Conservation (phyloP, 140 eudicot species). For the Artemisia princeps region DNA sequence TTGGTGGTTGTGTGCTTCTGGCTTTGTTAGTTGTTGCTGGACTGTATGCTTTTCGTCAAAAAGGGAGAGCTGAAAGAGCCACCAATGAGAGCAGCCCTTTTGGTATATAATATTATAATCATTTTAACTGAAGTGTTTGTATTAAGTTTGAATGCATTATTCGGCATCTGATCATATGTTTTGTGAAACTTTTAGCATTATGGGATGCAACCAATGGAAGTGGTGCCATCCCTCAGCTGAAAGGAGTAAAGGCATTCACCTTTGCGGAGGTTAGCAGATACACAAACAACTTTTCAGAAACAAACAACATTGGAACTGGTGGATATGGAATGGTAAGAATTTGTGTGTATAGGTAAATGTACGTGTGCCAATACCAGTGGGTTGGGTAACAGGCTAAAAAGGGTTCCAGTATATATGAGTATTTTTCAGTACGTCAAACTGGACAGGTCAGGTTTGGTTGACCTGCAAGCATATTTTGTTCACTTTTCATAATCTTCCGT, state of each 20-base stretch:
- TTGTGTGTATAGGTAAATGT: neutral
- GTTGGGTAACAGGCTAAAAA: too few species aligned
- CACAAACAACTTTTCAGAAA: conserved; percentile 71
- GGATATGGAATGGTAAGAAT: conserved; percentile 77
- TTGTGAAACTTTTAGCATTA: conserved; percentile 38
- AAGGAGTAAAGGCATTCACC: conserved; percentile 66
- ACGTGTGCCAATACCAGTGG: too few species aligned
- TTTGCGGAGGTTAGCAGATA: conserved; percentile 56
- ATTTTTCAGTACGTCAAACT: too few species aligned
- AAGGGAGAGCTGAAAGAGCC: conserved; percentile 56
- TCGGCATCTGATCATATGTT: conserved; percentile 3
- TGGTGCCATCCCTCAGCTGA: conserved; percentile 56
- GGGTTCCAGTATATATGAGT: too few species aligned
- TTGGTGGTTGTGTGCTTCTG: conserved; percentile 59
- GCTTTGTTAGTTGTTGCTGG: conserved; percentile 47
- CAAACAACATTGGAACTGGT: conserved; percentile 67
- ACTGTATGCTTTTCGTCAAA: conserved; percentile 57
- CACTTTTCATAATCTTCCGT: too few species aligned
- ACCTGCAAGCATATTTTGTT: too few species aligned
- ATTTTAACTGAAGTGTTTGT: neutral
- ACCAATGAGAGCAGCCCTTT: conserved; percentile 50
- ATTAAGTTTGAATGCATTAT: neutral
- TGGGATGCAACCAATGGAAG: conserved; percentile 58
- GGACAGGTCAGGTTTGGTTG: too few species aligned
- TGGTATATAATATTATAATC: conserved; percentile 34